phyloP scores from a whole-genome alignment of 805 yeast species.

The baker's yeast (Saccharomyces cerevisiae) region DNA sequence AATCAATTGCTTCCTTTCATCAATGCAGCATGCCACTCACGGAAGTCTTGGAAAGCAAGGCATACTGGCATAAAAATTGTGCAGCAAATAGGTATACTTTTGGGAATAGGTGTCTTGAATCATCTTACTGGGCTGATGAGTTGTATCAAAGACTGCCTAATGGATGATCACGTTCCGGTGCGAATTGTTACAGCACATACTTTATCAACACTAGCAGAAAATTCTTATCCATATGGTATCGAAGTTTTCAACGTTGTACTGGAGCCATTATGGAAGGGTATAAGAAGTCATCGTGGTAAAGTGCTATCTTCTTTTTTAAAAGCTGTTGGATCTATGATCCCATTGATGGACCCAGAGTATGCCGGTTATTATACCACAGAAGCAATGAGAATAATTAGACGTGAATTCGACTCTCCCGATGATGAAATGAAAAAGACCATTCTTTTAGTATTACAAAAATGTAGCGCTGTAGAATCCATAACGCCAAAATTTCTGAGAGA shows the following conservation, averaged over 20 bases:
- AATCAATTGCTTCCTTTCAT: slow-evolving; percentile 68
- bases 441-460: slow-evolving; percentile 55
- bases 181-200: slow-evolving; percentile 66
- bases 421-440: slow-evolving; percentile 80
- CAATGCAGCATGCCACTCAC: slow-evolving; percentile 68
- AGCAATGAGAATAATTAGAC: slow-evolving; percentile 52
- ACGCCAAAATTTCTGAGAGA: slow-evolving; percentile 41
- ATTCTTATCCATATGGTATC: slow-evolving; percentile 80
- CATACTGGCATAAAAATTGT: slow-evolving; percentile 74
- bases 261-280: slow-evolving; percentile 76
- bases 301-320: slow-evolving; percentile 66
- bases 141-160: slow-evolving; percentile 49
- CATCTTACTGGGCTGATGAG: slow-evolving; percentile 56
- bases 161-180: slow-evolving; percentile 61
- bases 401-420: slow-evolving; percentile 76
- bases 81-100: slow-evolving; percentile 61
- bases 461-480: slow-evolving; percentile 55
- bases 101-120: slow-evolving; percentile 72
- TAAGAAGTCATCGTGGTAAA: slow-evolving; percentile 68
- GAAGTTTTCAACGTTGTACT: slow-evolving; percentile 71
- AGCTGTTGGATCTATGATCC: slow-evolving; percentile 72
- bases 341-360: slow-evolving; percentile 79
- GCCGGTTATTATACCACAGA: slow-evolving; percentile 71
- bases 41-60: slow-evolving; percentile 71
- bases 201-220: slow-evolving; percentile 67